Conservation (phyloP, 2,329 filamentous ascomycete genomes). For the Plectosphaerella plurivora region DNA sequence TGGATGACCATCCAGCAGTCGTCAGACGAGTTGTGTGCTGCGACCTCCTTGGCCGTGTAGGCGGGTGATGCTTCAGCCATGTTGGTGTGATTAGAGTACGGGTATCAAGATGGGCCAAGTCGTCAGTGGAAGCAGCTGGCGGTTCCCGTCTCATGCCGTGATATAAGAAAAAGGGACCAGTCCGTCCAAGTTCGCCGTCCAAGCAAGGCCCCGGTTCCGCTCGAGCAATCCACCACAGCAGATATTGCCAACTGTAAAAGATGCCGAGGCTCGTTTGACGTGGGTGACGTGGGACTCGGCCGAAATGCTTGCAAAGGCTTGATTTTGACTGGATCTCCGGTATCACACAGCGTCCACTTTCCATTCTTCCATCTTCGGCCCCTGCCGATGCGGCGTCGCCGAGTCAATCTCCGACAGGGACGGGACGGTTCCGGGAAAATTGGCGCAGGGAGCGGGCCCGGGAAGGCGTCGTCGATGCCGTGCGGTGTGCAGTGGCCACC, state of each 20-base stretch:
- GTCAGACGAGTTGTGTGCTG: slow-evolving; percentile 39
- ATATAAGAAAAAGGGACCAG: too few relatives aligned
- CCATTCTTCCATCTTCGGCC: not conserved
- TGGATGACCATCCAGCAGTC: slow-evolving; percentile 54
- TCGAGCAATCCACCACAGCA: too few relatives aligned
- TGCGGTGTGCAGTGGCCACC: too few relatives aligned
- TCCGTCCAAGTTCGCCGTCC: too few relatives aligned
- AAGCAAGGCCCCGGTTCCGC: too few relatives aligned
- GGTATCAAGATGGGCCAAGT: not conserved
- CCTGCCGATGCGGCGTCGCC: not conserved
- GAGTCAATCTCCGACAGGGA: slow-evolving; percentile 1
- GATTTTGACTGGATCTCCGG: not conserved
- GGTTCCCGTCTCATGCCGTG: not conserved
- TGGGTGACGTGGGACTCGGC: not conserved
- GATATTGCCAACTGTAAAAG: not conserved
- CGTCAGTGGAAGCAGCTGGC: not conserved
- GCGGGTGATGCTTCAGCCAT: slow-evolving; percentile 14
- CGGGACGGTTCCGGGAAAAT: not conserved
- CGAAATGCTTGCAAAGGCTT: not conserved
- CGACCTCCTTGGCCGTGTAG: slow-evolving; percentile 36
- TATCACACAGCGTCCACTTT: too few relatives aligned
- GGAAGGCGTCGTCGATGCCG: not conserved
- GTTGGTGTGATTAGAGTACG: slow-evolving; percentile 2
- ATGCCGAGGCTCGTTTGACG: not conserved
- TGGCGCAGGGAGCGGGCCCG: not conserved